Base-by-base conservation (phyloP, 257 asterid species). In the Plectranthus barbatus region DNA sequence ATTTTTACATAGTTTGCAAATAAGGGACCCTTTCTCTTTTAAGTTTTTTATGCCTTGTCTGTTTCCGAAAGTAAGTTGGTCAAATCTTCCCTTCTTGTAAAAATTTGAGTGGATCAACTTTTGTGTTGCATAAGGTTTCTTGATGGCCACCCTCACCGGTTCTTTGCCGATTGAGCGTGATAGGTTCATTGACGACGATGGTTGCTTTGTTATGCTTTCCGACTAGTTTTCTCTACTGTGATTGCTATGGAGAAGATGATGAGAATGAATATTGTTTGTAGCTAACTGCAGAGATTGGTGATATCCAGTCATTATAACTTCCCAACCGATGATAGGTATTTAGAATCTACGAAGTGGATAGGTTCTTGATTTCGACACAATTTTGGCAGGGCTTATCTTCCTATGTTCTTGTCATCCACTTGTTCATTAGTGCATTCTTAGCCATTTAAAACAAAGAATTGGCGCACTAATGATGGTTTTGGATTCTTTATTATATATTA, bases 401-500 rank as follows among this genome's bases (percentile, higher is more conserved):
- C 34, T 1, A 54, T 62, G 21, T 45, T 62, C 66, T 23, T 60
- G 29, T 67, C 72, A 76, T 68, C 73, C 78, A 68, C 75, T 76
- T 68, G 70, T 66, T 54, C 8, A 56, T 64, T 49, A 51, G 70
- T 65, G 64, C 75, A 29, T 26, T 45, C 62, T 12, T 57, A 60
- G 59, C 60, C 33, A 21, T 44, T 60, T 29, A 33, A 64, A 56
- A 41, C 9, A 33, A 31, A 19, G 37, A 13, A 20, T 62, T 51
- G 42, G 46, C 49, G 54, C 78, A 53, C 70, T 72, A 64, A 72
- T 54, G 67, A 62, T 64, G 68, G 69, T 56, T 64, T 58, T 72
- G 62, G 74, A 44, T 62, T 67, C 17, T 19, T 62, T 36, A 33
- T 33, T 23, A 5, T 31, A 31, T 60, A 65, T 45, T 65, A 21